phyloP scores from a whole-genome alignment of 1,139 yeast genomes.

The Zygoascus sp. region DNA sequence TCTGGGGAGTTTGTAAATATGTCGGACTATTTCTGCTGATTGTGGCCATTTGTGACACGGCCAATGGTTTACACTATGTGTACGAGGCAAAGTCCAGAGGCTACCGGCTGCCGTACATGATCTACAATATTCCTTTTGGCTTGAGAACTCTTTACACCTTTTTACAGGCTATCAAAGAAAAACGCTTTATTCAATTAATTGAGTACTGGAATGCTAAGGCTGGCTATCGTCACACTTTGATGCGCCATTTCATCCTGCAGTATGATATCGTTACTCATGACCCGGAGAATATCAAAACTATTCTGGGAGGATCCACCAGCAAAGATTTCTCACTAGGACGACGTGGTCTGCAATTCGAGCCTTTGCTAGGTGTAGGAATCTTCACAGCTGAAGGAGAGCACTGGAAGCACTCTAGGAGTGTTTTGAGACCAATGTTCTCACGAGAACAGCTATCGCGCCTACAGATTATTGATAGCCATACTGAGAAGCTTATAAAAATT shows the following conservation, averaged over 20 bases:
- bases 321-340: constrained; percentile 50
- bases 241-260: constrained; percentile 4
- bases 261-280: constrained; percentile 16
- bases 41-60: neutral
- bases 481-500: constrained; percentile 14
- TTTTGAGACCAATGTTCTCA: constrained; percentile 57
- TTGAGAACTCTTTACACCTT: neutral
- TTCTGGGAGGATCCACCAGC: constrained; percentile 35
- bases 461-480: constrained; percentile 38
- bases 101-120: neutral
- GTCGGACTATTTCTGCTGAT: neutral
- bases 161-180: neutral
- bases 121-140: constrained; percentile 7
- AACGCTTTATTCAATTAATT: neutral
- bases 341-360: constrained; percentile 41
- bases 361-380: constrained; percentile 54
- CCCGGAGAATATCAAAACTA: constrained; percentile 12
- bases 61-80: constrained; percentile 3
- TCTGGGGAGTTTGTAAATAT: too few species aligned
- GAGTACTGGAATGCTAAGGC: neutral
- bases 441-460: constrained; percentile 53
- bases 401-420: constrained; percentile 55
- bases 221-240: neutral
- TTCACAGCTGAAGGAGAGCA: constrained; percentile 53
- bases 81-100: constrained; percentile 6